Evolutionary conservation across 2,329 filamentous ascomycete species (phyloP).

Genomic region (Pezicula radicicola): DNA sequence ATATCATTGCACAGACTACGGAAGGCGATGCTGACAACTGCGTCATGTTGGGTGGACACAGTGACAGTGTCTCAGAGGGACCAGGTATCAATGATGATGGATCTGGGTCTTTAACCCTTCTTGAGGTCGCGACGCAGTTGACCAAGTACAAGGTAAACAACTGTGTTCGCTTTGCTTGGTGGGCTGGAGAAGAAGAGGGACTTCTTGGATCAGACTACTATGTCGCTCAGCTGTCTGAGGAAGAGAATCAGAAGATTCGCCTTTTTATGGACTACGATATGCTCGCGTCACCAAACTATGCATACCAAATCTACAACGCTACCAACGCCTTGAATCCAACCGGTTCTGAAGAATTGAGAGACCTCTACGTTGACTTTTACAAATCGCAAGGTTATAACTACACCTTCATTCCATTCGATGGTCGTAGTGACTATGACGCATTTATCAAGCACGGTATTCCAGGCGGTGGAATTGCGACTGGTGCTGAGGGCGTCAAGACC

Average conservation of each 20-base stretch:
- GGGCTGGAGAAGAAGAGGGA: slow-evolving; percentile 65
- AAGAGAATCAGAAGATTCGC: slow-evolving; percentile 61
- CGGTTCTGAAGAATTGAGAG: slow-evolving; percentile 67
- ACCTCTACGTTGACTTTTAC: slow-evolving; percentile 69
- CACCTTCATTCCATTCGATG: slow-evolving; percentile 72
- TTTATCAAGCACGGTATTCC: slow-evolving; percentile 74
- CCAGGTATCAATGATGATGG: slow-evolving; percentile 45
- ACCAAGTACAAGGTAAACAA: slow-evolving; percentile 57
- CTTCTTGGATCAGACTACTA: slow-evolving; percentile 63
- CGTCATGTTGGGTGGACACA: slow-evolving; percentile 64
- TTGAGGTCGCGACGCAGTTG: slow-evolving; percentile 61
- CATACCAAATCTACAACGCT: slow-evolving; percentile 68
- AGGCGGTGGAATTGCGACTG: slow-evolving; percentile 72
- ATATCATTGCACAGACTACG: slow-evolving; percentile 61
- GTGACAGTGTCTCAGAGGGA: slow-evolving; percentile 59
- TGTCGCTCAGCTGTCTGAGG: slow-evolving; percentile 47
- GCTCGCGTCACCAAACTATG: slow-evolving; percentile 64
- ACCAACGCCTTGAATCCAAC: slow-evolving; percentile 67
- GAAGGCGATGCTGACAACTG: slow-evolving; percentile 60
- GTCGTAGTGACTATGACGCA: slow-evolving; percentile 75
- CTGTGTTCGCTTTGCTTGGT: slow-evolving; percentile 66
- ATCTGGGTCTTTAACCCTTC: slow-evolving; percentile 41
- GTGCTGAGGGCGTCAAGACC: slow-evolving; percentile 75
- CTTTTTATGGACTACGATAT: slow-evolving; percentile 71
- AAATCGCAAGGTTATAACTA: slow-evolving; percentile 58